Base-by-base conservation (phyloP, 495 filamentous ascomycete genomes). In the Daldinia childiae region DNA sequence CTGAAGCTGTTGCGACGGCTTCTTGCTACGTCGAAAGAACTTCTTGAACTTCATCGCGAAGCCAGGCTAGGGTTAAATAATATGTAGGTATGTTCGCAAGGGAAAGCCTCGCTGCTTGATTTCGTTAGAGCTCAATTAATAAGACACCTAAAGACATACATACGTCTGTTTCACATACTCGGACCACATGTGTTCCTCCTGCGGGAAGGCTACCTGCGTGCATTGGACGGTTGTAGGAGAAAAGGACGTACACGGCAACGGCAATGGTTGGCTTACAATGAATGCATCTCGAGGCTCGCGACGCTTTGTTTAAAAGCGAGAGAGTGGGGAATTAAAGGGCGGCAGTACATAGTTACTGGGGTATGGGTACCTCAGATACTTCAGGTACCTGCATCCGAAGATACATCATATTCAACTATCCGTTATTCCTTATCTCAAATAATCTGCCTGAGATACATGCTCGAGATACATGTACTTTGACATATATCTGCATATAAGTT, bases 21-120 rank as follows among this genome's bases (percentile, higher is more conserved):
- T 77, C 65, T 73, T 76, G 60, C 75, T 77, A 29, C 75, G 75
- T 52, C 74, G 79, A 75, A 84, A 84, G 67, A 84, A 83, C 68
- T 79, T 81, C 80, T 80, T 82, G 39, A 68, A 74, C 14, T 76
- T 77, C 71, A 76, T 77, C 27, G 34, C 66, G 66, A 58, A 15
- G 19, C 30, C 24, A 51, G 21, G 32, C 43, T 15, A 7, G 34
- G 50, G 39, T 43, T 26, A 32, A 38, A 29, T 39, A 29, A 39
- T 57, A 58, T n/a, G n/a, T 17, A 6, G 19, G n/a, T n/a, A 55
- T 26, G 30, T 41, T 30, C 54, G 62, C 30, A 30, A 30, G 43
- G 15, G 54, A 21, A 29, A 29, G 30, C 62, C 62, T 48, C 48
- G 41, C 29, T 39, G 21, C 38, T 58, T 24, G 30, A 58, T 21